Evolutionary conservation across 257 asterid species (phyloP).

Genomic region (Forsythia suspensa): DNA sequence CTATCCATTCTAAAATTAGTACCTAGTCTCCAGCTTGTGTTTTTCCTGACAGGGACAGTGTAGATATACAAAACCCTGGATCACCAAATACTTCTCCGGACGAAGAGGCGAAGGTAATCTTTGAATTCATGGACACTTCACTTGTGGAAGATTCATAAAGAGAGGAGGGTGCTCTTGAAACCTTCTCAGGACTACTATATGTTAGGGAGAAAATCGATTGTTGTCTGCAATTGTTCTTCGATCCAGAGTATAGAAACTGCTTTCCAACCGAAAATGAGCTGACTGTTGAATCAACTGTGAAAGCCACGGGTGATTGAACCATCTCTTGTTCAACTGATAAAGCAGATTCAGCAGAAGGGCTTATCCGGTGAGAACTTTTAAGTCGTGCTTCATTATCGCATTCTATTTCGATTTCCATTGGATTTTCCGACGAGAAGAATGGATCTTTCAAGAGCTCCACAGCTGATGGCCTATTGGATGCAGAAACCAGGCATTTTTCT

Average conservation of each 20-base stretch:
- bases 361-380: background rate
- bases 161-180: background rate
- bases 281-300: background rate
- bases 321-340: background rate
- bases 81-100: slow-evolving; percentile 1
- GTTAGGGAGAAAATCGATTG: slow-evolving; percentile 10
- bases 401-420: slow-evolving; percentile 2
- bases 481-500: slow-evolving; percentile 43
- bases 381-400: background rate
- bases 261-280: background rate
- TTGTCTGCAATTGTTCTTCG: background rate
- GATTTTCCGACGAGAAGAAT: slow-evolving; percentile 29
- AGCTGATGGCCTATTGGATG: slow-evolving; percentile 48
- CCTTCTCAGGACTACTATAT: no score
- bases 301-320: background rate
- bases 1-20: background rate
- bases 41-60: background rate
- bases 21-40: background rate
- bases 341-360: slow-evolving; percentile 2
- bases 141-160: slow-evolving; percentile 4
- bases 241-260: background rate
- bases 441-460: slow-evolving; percentile 46
- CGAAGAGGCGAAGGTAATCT: slow-evolving; percentile 27
- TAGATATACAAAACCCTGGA: background rate
- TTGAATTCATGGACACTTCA: slow-evolving; percentile 28